phyloP scores from a whole-genome alignment of 306 rosid genomes.

The Prunus davidiana region DNA sequence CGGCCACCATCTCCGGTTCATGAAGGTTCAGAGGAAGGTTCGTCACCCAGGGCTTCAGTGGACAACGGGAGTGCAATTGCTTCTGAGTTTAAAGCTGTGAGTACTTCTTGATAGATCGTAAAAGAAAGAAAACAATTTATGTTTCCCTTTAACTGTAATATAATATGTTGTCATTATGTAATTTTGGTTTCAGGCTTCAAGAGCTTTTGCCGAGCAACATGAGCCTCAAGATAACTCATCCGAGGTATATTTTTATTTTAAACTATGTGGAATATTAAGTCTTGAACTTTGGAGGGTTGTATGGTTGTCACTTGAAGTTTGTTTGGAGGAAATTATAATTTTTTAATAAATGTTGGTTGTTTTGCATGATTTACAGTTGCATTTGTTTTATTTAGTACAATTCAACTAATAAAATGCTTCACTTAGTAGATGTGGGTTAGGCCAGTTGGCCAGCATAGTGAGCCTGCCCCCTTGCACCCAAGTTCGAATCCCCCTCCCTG shows the following conservation, averaged over 20 bases:
- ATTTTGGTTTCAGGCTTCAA: slow-evolving; percentile 51
- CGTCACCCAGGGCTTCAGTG: slow-evolving; percentile 79
- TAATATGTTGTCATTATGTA: slow-evolving; percentile 13
- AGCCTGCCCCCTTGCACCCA: no score
- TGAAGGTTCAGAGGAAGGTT: slow-evolving; percentile 90
- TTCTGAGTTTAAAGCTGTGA: slow-evolving; percentile 51
- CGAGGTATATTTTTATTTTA: slow-evolving; percentile 47
- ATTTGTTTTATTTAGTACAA: not conserved
- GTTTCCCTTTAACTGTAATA: not conserved
- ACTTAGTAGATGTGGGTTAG: not conserved
- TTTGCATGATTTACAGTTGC: not conserved
- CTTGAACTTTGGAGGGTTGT: not conserved
- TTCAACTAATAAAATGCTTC: not conserved
- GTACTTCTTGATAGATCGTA: slow-evolving; percentile 30
- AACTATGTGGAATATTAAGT: not conserved
- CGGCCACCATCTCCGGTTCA: slow-evolving; percentile 80
- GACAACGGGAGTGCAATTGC: slow-evolving; percentile 62
- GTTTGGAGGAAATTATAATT: not conserved
- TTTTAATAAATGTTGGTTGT: not conserved
- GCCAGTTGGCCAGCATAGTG: no score
- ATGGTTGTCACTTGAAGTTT: not conserved
- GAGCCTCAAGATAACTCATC: slow-evolving; percentile 56
- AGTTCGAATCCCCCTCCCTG: no score
- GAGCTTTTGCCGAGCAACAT: slow-evolving; percentile 41
- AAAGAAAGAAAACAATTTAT: not conserved